Evolutionary conservation across 2,329 filamentous ascomycete species (phyloP), one percentile per base, ranked within the genome.

Genomic region (Ramularia collo-cygni): DNA sequence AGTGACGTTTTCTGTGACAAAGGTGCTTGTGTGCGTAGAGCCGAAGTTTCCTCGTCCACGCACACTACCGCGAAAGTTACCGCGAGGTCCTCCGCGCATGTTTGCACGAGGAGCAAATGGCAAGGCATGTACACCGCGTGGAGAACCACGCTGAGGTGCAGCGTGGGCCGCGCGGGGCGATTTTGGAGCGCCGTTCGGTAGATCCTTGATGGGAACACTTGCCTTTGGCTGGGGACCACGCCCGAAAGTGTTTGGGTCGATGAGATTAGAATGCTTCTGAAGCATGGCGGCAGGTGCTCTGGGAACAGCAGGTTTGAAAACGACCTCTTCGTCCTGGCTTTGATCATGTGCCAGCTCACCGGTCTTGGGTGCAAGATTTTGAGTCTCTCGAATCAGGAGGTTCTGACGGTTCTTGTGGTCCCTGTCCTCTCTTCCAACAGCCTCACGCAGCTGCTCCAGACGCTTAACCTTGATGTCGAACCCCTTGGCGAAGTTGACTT

Each of bases 381-480:
- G 46, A 28, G 43, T 52, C 28, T 59, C 56, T 26, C 51, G 47
- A 26, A 48, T 54, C 38, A 56, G 51, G 27, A 62, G 37, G 21
- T 49, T 49, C 33, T 53, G 49, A 10, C 61, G 50, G 35, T 62
- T 62, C 28, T 63, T 64, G 53, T 61, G 66, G 43, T 72, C 69
- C 29, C 69, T 65, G 24, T 71, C 69, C 48, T 72, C 69, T 31
- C 69, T 63, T 14, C 62, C 63, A 15, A 72, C 62, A 19, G 66
- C 67, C 44, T 71, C 68, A 7, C 69, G 65, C 8, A 73, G 60
- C 46, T 72, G 68, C 52, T 71, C 68, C 6, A 72, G 58, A 37
- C 67, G 65, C 59, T 71, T 72, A 24, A 61, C 63, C 27, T 68
- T 64, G 33, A 73, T 67, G 44, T 70, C 69, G 39, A 73, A 73